Percentiles rank a stretch among this genome's conserved stretches.
These are phyloP conservation scores for Tolypocladium tropicale DNA, from an alignment of 2,329 filamentous ascomycete species.

Conservation along the genomic window DNA sequence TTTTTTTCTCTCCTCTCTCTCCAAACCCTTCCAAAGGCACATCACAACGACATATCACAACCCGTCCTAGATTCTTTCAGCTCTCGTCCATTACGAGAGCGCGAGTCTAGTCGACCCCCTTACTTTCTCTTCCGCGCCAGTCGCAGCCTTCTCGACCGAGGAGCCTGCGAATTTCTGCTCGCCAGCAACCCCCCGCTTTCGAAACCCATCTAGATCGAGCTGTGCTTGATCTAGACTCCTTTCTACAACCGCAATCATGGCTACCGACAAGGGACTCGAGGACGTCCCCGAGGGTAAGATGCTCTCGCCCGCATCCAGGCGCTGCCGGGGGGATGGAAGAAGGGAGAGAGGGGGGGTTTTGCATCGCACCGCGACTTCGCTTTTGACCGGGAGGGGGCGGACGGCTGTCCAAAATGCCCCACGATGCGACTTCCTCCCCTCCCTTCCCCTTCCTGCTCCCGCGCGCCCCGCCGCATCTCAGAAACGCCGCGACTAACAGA, in stretches of 20 bases:
- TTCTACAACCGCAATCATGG: slow-evolving; percentile 79
- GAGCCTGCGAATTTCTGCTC: slow-evolving; percentile 26
- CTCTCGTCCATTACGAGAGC: slow-evolving; percentile 36
- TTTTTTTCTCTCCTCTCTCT: slow-evolving; percentile 21
- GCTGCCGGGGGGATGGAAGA: not conserved
- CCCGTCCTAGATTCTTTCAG: slow-evolving; percentile 30
- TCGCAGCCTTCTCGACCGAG: slow-evolving; percentile 22
- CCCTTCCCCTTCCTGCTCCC: not conserved
- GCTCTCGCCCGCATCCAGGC: slow-evolving; percentile 3
- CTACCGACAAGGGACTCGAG: slow-evolving; percentile 96
- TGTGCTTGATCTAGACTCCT: slow-evolving; percentile 63
- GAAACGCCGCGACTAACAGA: not conserved
- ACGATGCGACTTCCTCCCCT: slow-evolving; percentile 2
- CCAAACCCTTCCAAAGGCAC: slow-evolving; percentile 18
- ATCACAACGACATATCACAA: slow-evolving; percentile 20
- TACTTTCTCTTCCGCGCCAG: slow-evolving; percentile 15
- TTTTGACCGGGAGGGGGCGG: not conserved
- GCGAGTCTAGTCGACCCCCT: slow-evolving; percentile 34
- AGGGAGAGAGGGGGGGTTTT: no score
- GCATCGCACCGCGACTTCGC: not conserved
- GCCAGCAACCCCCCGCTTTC: slow-evolving; percentile 27
- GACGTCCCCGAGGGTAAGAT: slow-evolving; percentile 89
- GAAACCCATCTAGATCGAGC: slow-evolving; percentile 60
- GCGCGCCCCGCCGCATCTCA: not conserved
- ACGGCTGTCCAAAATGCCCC: not conserved